phyloP scores from a whole-genome alignment of 1,284 basidiomycete species.

The Trichosporon coremiiforme region DNA sequence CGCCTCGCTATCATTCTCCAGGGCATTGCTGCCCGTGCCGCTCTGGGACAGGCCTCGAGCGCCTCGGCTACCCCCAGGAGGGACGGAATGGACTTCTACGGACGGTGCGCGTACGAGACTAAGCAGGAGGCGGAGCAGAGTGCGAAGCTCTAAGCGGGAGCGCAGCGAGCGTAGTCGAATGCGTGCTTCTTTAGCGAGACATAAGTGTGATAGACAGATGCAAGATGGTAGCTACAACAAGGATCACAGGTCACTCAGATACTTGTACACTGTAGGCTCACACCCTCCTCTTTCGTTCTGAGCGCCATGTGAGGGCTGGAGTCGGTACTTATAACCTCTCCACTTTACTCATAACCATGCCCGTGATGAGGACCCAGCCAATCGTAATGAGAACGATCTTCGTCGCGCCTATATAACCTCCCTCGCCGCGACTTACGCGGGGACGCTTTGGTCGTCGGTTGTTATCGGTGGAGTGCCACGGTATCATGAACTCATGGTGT shows the following conservation, averaged over 20 bases:
- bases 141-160: conserved; percentile 43
- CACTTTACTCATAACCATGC: background rate
- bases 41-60: conserved; percentile 81
- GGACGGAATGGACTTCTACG: conserved; percentile 66
- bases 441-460: background rate
- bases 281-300: background rate
- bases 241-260: background rate
- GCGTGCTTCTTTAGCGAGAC: background rate
- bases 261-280: background rate
- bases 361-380: conserved; percentile 8
- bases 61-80: conserved; percentile 65
- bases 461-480: background rate
- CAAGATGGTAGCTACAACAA: conserved; percentile 2
- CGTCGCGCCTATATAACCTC: background rate
- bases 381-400: background rate
- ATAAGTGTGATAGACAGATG: conserved; percentile 14
- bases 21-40: conserved; percentile 87
- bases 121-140: conserved; percentile 59
- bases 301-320: background rate
- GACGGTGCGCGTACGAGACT: conserved; percentile 63
- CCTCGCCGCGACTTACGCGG: background rate
- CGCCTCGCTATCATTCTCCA: conserved; percentile 81
- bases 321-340: background rate
- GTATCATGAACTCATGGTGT: background rate
- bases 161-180: background rate